These are phyloP conservation scores for Trebouxia sp. DNA, from an alignment of 139 green algal species.

Conservation along the genomic window DNA sequence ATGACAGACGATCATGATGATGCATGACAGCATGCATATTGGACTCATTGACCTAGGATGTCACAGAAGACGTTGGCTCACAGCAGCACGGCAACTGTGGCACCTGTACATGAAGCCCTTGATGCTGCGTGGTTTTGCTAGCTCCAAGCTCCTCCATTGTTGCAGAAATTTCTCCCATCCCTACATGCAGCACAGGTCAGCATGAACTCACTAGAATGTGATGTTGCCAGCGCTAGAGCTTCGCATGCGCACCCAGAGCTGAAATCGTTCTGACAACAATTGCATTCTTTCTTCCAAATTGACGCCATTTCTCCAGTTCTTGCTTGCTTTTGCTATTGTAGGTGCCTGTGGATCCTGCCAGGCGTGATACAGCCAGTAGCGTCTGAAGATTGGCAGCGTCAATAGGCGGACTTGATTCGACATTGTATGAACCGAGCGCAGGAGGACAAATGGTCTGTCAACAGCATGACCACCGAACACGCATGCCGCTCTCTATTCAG, in stretches of 20 bases:
- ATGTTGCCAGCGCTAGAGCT: too few relatives aligned
- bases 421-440: too few relatives aligned
- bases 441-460: too few relatives aligned
- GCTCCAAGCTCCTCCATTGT: conserved; percentile 18
- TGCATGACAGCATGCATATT: too few relatives aligned
- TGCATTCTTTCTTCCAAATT: conserved; percentile 1
- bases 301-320: conserved; percentile 7
- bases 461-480: too few relatives aligned
- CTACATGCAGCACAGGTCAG: not conserved
- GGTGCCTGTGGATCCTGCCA: conserved; percentile 15
- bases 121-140: not conserved
- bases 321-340: not conserved
- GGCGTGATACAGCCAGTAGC: not conserved
- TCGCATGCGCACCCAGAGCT: not conserved
- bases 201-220: too few relatives aligned
- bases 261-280: not conserved
- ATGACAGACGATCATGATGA: too few relatives aligned
- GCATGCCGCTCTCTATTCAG: too few relatives aligned
- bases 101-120: conserved; percentile 22
- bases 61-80: too few relatives aligned
- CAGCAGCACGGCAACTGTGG: too few relatives aligned
- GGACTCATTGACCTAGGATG: too few relatives aligned
- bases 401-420: conserved; percentile 11
- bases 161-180: conserved; percentile 12
- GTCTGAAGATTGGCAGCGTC: conserved; percentile 7